Conservation (phyloP, 208 protist genomes). For the Plasmodiophora brassicae region DNA sequence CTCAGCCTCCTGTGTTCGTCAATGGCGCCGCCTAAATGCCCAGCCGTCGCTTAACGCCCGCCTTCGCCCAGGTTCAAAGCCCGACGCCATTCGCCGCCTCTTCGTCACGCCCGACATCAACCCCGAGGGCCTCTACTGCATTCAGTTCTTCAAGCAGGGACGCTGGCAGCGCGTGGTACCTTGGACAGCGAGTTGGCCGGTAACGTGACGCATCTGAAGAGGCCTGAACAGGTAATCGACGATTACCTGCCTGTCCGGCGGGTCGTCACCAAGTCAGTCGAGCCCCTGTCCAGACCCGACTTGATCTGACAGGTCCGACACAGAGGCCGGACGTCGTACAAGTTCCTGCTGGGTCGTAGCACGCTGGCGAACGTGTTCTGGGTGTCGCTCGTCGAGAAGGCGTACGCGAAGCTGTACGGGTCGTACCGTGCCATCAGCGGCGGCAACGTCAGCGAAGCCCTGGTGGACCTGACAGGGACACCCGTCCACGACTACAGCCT, state of each 20-base stretch:
- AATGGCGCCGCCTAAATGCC: background rate
- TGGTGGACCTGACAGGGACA: background rate
- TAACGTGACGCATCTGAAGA: too few species aligned
- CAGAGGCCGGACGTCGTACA: too few species aligned
- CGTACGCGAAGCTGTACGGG: slow-evolving; percentile 36
- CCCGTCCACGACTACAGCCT: slow-evolving; percentile 7
- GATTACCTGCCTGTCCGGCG: background rate
- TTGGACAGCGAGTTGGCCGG: too few species aligned
- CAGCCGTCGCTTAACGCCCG: background rate
- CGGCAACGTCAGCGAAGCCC: background rate
- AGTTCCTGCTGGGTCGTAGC: background rate
- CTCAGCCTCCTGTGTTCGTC: background rate
- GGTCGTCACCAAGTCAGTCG: background rate
- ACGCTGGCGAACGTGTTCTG: background rate
- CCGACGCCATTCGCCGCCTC: background rate
- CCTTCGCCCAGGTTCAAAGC: background rate
- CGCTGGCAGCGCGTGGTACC: background rate
- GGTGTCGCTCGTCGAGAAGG: slow-evolving; percentile 35
- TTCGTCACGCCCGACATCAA: background rate
- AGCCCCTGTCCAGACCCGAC: too few species aligned
- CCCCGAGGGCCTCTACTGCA: background rate
- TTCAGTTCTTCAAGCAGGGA: background rate
- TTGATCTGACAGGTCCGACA: too few species aligned
- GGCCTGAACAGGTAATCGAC: too few species aligned
- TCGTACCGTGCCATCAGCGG: background rate